Base-by-base conservation (phyloP, 164 flowering plant species). In the Annona squamosa region DNA sequence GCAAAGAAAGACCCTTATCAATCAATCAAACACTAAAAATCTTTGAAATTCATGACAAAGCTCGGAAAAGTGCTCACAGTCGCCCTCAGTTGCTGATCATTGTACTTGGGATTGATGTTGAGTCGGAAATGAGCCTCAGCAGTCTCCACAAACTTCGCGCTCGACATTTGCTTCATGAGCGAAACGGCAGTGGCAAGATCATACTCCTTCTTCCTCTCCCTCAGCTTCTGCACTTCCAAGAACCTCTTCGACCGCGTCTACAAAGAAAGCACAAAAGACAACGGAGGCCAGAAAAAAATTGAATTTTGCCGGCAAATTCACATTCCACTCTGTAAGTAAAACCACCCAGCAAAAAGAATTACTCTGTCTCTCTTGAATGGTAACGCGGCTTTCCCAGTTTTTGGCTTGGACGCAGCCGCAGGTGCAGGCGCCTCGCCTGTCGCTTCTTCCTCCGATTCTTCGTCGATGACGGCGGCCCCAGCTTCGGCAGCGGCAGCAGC, bases 11-110 rank as follows among this genome's bases (percentile, higher is more conserved):
- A 63, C 71, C 5, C 19, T 0, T 4, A 52, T 52, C 59, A 7
- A 7, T 52, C 9, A 52, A 52, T 7, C 59, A 10, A 52, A 6
- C 59, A 10, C 59, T 7, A 2, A 52, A 52, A 48, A 52, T 4
- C 59, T 52, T 52, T 52, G 13, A 52, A 52, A 48, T 2, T 1
- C 1, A 1, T 48, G 13, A 16, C 2, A 16, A 6, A 5, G 5
- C 10, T 16, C 18, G 63, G 67, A 68, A 10, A 37, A 61, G 10
- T 71, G 83, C 91, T 87, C 72, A 91, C 97, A 1, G 97, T 91
- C 48, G 99, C 99, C 77, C 99, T 89, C 72, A 96, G 89, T 81
- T 96, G 99, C 74, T 96, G 99, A 70, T 96, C 99, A 78, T 92
- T 93, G 72, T 93, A 96, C 77, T 93, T 96, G 56, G 99, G 99